Evolutionary conservation across 1,284 basidiomycete genomes (phyloP).

Genomic region (Butyriboletus regius): DNA sequence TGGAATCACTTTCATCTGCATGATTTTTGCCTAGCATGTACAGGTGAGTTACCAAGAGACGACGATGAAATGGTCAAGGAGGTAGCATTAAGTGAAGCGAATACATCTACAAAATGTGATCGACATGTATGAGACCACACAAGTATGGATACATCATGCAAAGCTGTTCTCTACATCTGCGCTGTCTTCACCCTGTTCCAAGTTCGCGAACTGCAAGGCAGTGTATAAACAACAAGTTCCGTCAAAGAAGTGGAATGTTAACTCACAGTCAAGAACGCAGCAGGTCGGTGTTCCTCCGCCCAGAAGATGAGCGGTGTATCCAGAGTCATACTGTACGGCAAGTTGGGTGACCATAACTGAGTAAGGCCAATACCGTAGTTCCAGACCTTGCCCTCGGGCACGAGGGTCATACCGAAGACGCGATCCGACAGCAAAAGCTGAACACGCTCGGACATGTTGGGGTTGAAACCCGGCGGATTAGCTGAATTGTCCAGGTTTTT

Average conservation of each 20-base stretch:
- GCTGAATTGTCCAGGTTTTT: constrained; percentile 84
- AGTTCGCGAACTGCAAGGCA: constrained; percentile 61
- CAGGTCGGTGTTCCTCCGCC: constrained; percentile 89
- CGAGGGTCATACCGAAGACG: constrained; percentile 83
- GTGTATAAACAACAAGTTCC: constrained; percentile 1
- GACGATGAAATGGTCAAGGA: constrained; percentile 5
- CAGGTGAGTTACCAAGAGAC: background rate
- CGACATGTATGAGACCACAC: constrained; percentile 1
- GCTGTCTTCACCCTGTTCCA: constrained; percentile 80
- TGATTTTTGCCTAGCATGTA: background rate
- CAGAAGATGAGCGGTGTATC: constrained; percentile 92
- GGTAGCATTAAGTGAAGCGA: background rate
- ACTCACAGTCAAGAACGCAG: constrained; percentile 80
- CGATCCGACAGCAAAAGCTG: constrained; percentile 92
- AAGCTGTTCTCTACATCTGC: constrained; percentile 87
- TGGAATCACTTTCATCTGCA: background rate
- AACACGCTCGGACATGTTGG: constrained; percentile 94
- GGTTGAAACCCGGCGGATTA: constrained; percentile 86
- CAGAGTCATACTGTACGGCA: constrained; percentile 80
- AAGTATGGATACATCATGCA: constrained; percentile 40
- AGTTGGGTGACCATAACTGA: constrained; percentile 79
- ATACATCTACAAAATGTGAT: constrained; percentile 20
- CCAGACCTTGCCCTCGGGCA: constrained; percentile 87
- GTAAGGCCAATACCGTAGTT: constrained; percentile 90
- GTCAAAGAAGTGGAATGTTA: background rate